Conservation (phyloP, 1,139 yeast genomes). For the Nematodospora anomalae region DNA sequence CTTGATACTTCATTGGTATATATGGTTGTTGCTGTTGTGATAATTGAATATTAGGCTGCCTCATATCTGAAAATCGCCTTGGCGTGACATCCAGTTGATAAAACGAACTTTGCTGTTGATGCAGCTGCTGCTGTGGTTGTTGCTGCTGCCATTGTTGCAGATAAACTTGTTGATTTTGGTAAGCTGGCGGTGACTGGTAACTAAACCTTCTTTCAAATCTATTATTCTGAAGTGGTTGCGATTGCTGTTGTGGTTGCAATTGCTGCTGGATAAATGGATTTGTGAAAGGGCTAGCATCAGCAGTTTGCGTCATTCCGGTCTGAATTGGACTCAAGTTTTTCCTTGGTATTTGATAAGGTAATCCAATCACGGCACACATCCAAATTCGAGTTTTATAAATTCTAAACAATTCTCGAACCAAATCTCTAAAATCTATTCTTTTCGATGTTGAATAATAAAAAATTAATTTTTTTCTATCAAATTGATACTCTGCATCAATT, state of each 20-base stretch:
- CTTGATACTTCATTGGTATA: neutral
- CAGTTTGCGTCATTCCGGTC: conserved; percentile 1
- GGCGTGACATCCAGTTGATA: conserved; percentile 11
- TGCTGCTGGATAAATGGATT: conserved; percentile 12
- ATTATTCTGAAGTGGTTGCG: conserved; percentile 2
- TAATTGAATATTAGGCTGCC: conserved; percentile 6
- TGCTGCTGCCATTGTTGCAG: conserved; percentile 8
- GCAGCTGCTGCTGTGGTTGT: conserved; percentile 7
- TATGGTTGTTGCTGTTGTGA: conserved; percentile 6
- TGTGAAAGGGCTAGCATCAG: conserved; percentile 5
- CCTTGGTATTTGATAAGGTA: conserved; percentile 23
- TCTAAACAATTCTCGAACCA: conserved; percentile 88
- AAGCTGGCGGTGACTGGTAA: conserved; percentile 12
- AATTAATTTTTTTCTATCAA: conserved; percentile 90
- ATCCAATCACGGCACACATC: conserved; percentile 80
- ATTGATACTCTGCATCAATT: conserved; percentile 88
- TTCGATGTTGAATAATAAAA: conserved; percentile 76
- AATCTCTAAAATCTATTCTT: conserved; percentile 88
- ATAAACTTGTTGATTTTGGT: conserved; percentile 5
- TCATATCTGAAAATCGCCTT: conserved; percentile 12
- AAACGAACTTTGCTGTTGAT: conserved; percentile 5
- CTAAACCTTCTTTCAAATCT: conserved; percentile 14
- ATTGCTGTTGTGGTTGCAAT: conserved; percentile 7
- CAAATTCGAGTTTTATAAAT: conserved; percentile 95
- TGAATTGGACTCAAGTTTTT: conserved; percentile 13